phyloP scores from a whole-genome alignment of 129 eudicot species.

The Artemisia argyi region DNA sequence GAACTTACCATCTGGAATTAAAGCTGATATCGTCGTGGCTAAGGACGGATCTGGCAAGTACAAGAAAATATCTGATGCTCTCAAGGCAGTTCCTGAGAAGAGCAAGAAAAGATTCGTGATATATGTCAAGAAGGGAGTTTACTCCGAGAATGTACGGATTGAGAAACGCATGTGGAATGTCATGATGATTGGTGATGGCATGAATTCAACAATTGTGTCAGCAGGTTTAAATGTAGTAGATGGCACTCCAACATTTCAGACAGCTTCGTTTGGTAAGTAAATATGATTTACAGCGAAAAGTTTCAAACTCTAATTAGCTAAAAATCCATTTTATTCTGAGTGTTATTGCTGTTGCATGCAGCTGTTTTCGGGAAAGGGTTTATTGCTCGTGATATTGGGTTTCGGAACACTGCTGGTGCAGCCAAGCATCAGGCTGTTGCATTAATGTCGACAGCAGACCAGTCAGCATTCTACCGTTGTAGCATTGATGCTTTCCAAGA shows the following conservation, averaged over 20 bases:
- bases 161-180: not conserved
- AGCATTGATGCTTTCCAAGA: constrained; percentile 8
- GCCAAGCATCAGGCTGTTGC: not conserved
- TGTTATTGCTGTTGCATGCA: not conserved
- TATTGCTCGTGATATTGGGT: constrained; percentile 2
- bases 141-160: constrained; percentile 42
- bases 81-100: constrained; percentile 50
- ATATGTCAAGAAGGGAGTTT: constrained; percentile 57
- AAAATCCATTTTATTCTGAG: not conserved
- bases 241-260: not conserved
- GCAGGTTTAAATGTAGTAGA: not conserved
- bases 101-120: constrained; percentile 55
- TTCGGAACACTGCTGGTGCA: constrained; percentile 1
- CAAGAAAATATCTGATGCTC: constrained; percentile 48
- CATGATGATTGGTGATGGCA: not conserved
- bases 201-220: not conserved
- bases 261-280: not conserved
- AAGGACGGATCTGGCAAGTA: constrained; percentile 54
- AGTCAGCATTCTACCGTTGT: constrained; percentile 10
- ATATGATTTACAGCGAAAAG: no score
- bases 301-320: not conserved
- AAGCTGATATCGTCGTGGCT: constrained; percentile 53
- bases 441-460: not conserved
- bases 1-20: constrained; percentile 23
- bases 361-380: not conserved